phyloP scores from a whole-genome alignment of 768 basidiomycete genomes.

The Russula brevipes region DNA sequence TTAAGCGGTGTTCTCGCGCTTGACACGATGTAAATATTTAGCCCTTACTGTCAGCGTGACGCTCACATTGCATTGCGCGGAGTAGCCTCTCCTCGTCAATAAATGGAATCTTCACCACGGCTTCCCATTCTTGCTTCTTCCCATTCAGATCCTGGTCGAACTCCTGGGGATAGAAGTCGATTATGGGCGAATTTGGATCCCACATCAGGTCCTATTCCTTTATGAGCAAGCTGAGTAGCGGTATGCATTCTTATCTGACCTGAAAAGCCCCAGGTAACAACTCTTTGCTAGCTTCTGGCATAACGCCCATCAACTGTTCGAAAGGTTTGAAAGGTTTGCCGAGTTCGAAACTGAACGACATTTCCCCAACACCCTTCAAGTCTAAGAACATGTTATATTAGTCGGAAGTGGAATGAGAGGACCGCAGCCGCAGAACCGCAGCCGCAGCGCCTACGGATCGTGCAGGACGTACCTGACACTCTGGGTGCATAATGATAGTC shows the following conservation, averaged over 20 bases:
- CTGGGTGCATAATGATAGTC: conserved; percentile 96
- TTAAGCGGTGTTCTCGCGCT: conserved; percentile 79
- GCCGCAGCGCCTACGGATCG: too few relatives aligned
- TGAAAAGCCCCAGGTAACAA: conserved; percentile 83
- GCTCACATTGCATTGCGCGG: conserved; percentile 75
- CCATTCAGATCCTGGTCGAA: conserved; percentile 95
- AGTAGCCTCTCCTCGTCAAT: conserved; percentile 79
- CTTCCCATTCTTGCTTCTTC: conserved; percentile 99
- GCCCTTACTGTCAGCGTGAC: background rate
- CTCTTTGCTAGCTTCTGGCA: conserved; percentile 85
- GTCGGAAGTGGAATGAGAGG: conserved; percentile 12
- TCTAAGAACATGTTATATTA: conserved; percentile 37
- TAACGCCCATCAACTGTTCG: conserved; percentile 96
- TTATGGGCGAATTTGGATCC: conserved; percentile 74
- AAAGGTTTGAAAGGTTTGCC: conserved; percentile 89
- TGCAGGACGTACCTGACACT: conserved; percentile 68
- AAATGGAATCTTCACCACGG: conserved; percentile 97
- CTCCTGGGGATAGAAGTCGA: conserved; percentile 89
- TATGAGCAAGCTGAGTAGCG: conserved; percentile 10
- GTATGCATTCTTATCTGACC: conserved; percentile 40
- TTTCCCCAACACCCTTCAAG: conserved; percentile 57
- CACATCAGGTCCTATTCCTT: conserved; percentile 78
- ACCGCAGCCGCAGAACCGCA: too few relatives aligned
- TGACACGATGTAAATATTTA: conserved; percentile 9
- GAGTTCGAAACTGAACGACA: conserved; percentile 82